phyloP scores from a whole-genome alignment of 176 grass and related monocot species.

The Tillandsia leiboldiana region DNA sequence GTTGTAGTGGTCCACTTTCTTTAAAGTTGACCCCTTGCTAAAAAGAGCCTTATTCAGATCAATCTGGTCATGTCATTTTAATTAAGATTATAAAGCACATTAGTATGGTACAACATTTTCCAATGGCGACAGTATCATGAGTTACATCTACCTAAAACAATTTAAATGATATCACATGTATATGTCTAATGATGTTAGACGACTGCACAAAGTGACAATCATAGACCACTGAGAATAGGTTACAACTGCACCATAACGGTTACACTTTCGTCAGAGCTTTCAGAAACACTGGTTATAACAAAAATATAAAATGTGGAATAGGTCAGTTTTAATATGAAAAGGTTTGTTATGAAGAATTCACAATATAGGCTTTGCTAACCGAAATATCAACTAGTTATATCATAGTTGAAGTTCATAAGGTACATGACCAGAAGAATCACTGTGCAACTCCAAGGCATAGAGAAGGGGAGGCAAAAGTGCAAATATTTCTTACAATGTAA shows the following conservation, averaged over 20 bases:
- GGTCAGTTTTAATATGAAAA: too few relatives aligned
- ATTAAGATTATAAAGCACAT: slow-evolving; percentile 40
- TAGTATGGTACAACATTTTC: slow-evolving; percentile 22
- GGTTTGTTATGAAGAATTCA: too few relatives aligned
- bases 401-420: too few relatives aligned
- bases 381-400: too few relatives aligned
- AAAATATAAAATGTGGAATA: too few relatives aligned
- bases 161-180: slow-evolving; percentile 34
- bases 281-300: too few relatives aligned
- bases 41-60: slow-evolving; percentile 19
- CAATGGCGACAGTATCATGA: slow-evolving; percentile 20
- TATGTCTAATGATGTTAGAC: slow-evolving; percentile 23
- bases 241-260: too few relatives aligned
- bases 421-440: background rate
- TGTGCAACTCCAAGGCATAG: background rate
- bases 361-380: too few relatives aligned
- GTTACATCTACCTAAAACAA: slow-evolving; percentile 52
- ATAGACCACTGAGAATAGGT: too few relatives aligned
- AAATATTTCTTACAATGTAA: background rate
- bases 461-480: background rate
- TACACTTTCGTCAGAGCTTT: too few relatives aligned
- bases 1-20: slow-evolving; percentile 51
- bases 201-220: slow-evolving; percentile 2
- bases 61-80: slow-evolving; percentile 23
- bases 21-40: slow-evolving; percentile 38